Evolutionary conservation across 345 rosid genomes (phyloP), one percentile per base, ranked within the genome.

Genomic region (Boechera divaricarpa): DNA sequence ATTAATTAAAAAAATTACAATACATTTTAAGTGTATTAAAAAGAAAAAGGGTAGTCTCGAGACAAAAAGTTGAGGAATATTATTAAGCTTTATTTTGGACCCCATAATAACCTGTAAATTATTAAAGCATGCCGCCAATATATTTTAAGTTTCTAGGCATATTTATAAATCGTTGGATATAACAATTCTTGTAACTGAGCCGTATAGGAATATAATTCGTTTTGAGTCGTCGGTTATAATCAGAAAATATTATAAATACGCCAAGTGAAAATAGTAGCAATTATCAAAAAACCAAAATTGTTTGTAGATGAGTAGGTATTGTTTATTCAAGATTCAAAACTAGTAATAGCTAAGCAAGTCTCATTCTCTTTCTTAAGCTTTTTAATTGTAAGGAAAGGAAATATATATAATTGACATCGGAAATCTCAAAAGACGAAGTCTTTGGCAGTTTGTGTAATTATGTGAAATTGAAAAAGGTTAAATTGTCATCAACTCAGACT

Each of bases 81-180:
- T 55, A 79, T 79, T 55, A 79, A 44, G 78, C 82, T 79, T 73
- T 79, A 44, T 67, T 33, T 52, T 67, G 78, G 82, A 73, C 74
- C 82, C 82, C 82, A 67, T 79, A 24, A 61, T 67, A 70, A 55
- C 35, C 35, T 54, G 71, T 60, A 32, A n/a, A 78, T 78, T 79
- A 73, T 79, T 61, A 72, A 78, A 78, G 77, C 67, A 73, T 67
- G 59, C 55, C 69, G 68, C 77, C 73, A 51, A 49, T 64, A 57
- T 39, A n/a, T 26, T 51, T 78, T 52, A 26, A 67, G 5, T 45
- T 33, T 59, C 0, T 48, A 26, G 6, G 3, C 31, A 65, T 53
- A 65, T 36, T 41, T 39, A 60, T 51, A 52, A 69, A 38, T 36
- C 60, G 55, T 26, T 9, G 62, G 62, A 7, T 77, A 33, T 36